Evolutionary conservation across 345 rosid species (phyloP), one percentile per base, ranked within the genome.

Genomic region (Citrus medica): DNA sequence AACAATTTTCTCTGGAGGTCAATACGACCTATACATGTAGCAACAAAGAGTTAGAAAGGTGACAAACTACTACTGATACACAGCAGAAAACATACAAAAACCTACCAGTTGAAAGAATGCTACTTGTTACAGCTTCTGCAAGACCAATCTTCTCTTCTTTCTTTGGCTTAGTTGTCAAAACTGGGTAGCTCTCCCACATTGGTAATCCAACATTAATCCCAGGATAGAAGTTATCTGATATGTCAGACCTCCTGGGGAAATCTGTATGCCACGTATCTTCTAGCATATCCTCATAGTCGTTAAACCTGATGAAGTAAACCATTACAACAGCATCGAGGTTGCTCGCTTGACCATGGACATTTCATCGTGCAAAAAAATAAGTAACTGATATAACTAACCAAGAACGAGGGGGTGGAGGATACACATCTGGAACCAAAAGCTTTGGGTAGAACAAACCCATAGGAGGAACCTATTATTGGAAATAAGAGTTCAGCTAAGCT

Each of bases 71-170:
- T 68, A 48, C 56, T 67, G 46, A 24, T 62, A 71, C 70, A 38
- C 6, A 17, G 51, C 4, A 76, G 42, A 76, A 74, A 38, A 78
- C 24, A 10, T 33, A 33, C 35, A 69, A 9, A 77, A 80, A 67
- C 80, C 80, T 87, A 94, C 99, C 99, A 42, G 92, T 86, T 63
- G 93, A 92, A 80, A 94, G 98, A 79, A 96, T 89, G 87, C 98
- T 96, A 79, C 87, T 84, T 30, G 90, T 82, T 79, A 94, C 90
- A 67, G 97, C 99, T 88, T 96, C 97, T 21, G 99, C 98, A 32
- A 96, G 93, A 81, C 99, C 97, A 81, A 94, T 89, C 81, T 91
- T 96, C 86, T 96, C 99, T 89, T 91, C 99, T 80, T 89, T 96
- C 86, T 89, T 94, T 46, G 97, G 92, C 84, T 90, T 92, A 61